These are phyloP conservation scores for Fusarium sp. DNA, from an alignment of 2,329 filamentous ascomycete genomes.

Conservation along the genomic window DNA sequence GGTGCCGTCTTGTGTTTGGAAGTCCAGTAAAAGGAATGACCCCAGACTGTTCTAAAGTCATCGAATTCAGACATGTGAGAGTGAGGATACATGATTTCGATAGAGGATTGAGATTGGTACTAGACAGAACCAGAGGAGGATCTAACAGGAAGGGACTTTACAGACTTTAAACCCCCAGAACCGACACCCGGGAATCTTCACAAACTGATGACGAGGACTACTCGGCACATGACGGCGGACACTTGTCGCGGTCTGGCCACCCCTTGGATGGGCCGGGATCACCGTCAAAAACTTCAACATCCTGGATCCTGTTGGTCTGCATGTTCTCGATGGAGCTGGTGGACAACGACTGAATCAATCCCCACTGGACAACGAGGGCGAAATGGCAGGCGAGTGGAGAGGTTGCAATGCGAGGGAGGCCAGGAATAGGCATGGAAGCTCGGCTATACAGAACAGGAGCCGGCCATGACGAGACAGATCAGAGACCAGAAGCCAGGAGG, in stretches of 20 bases:
- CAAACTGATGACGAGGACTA: constrained; percentile 22
- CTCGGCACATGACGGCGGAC: constrained; percentile 22
- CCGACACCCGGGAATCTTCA: background rate
- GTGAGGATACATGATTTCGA: constrained; percentile 22
- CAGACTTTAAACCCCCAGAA: constrained; percentile 2
- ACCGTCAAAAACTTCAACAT: constrained; percentile 22
- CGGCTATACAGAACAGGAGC: background rate
- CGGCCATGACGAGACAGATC: background rate
- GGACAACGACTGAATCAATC: constrained; percentile 5
- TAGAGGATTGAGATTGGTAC: background rate
- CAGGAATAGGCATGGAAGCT: constrained; percentile 1
- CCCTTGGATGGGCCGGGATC: background rate
- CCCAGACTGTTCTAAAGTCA: constrained; percentile 38
- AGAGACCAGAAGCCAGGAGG: background rate
- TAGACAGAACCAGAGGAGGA: background rate
- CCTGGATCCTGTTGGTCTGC: constrained; percentile 2
- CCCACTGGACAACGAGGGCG: constrained; percentile 8
- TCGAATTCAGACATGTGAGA: background rate
- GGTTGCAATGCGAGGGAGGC: background rate
- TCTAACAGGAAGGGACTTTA: background rate
- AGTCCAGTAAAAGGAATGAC: constrained; percentile 76
- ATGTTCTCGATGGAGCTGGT: constrained; percentile 3
- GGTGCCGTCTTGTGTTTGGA: constrained; percentile 70
- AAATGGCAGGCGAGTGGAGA: constrained; percentile 7
- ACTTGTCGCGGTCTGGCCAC: background rate